Conservation (phyloP, 78 protist genomes). For the Planoprotostelium fungivorum region DNA sequence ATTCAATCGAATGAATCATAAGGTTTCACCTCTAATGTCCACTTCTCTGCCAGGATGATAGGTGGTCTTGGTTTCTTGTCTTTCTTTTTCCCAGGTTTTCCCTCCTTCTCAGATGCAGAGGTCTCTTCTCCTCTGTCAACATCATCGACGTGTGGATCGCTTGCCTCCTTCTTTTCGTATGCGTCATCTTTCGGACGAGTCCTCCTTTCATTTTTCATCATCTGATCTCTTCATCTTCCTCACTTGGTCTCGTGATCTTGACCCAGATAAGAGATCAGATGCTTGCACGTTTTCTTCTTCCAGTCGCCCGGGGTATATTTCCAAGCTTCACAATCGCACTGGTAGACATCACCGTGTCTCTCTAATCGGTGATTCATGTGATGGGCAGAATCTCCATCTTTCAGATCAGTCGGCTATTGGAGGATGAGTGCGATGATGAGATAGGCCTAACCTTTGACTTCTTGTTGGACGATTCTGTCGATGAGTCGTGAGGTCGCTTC, state of each 20-base stretch:
- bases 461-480: not conserved
- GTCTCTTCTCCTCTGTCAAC: not conserved
- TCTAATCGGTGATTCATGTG: not conserved
- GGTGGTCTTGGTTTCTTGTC: not conserved
- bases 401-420: not conserved
- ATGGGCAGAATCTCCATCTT: not conserved
- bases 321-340: not conserved
- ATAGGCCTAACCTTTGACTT: not conserved
- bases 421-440: not conserved
- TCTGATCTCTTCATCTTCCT: too few relatives aligned
- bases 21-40: not conserved
- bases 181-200: not conserved
- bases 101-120: not conserved
- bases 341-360: not conserved
- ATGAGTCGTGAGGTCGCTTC: not conserved
- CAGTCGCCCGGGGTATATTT: not conserved
- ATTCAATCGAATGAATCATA: not conserved
- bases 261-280: not conserved
- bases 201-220: not conserved
- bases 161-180: not conserved
- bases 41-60: not conserved
- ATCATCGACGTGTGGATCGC: not conserved
- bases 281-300: not conserved
- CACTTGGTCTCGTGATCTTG: not conserved
- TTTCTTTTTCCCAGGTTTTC: not conserved